Conservation (phyloP, 495 filamentous ascomycete species). For the Immersiella caudata region DNA sequence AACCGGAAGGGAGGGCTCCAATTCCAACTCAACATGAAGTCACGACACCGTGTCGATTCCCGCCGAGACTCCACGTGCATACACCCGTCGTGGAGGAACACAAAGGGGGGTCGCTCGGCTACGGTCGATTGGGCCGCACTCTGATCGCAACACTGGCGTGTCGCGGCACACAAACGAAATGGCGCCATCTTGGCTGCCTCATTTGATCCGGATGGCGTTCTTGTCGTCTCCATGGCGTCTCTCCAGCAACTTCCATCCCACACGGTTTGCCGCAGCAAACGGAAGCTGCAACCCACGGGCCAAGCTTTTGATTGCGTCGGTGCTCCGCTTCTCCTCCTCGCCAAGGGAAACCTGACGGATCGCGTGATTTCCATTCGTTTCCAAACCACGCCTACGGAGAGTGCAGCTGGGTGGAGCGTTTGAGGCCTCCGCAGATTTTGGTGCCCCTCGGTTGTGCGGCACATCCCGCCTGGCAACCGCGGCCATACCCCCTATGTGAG, state of each 20-base stretch:
- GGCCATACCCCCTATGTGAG: background rate
- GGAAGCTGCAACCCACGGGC: background rate
- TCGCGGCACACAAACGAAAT: conserved; percentile 1
- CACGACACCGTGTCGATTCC: conserved; percentile 5
- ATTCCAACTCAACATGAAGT: too few relatives aligned
- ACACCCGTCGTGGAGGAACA: background rate
- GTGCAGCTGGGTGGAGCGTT: background rate
- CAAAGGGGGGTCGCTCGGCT: background rate
- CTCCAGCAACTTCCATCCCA: background rate
- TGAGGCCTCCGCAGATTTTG: conserved; percentile 8
- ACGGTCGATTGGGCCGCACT: conserved; percentile 4
- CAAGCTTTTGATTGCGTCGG: conserved; percentile 2
- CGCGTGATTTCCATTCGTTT: conserved; percentile 5
- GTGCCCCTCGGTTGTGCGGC: background rate
- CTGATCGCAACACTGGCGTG: background rate
- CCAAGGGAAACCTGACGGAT: background rate
- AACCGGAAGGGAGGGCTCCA: background rate
- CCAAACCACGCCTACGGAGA: background rate
- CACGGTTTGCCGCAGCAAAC: background rate
- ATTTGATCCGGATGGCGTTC: background rate
- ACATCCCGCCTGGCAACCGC: conserved; percentile 1
- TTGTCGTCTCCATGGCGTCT: too few relatives aligned
- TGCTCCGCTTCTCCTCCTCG: background rate
- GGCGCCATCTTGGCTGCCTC: conserved; percentile 1
- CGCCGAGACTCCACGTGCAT: background rate